Evolutionary conservation across 1,284 basidiomycete species (phyloP), one percentile per base, ranked within the genome.

Genomic region (Irpex lacteus): DNA sequence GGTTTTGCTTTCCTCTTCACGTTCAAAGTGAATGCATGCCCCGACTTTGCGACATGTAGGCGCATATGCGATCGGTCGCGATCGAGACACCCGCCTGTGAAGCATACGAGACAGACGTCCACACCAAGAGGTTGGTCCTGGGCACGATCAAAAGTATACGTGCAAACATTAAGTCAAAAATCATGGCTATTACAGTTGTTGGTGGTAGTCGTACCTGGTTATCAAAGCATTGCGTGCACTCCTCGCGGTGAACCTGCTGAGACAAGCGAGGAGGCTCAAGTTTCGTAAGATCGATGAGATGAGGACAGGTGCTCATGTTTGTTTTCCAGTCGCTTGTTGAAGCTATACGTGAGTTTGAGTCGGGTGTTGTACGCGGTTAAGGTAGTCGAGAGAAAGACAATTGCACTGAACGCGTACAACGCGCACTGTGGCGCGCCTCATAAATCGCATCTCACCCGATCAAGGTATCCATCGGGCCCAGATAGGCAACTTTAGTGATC

Each of bases 191-290:
- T 34, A 34, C 5, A 34, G 32, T 34, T 34, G 32, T 34, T 34
- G 32, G 19, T 11, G 40, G n/a, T n/a, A 6, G 3, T 13, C 80
- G 57, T 72, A 92, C 95, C 84, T 97, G 94, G 71, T 88, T 89
- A 75, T 98, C 96, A 74, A 98, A 99, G 76, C 97, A 99, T 65
- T 96, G 94, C 0, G 96, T 98, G 71, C 95, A 97, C 75, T 96
- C 94, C 74, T 96, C 94, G 8, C 92, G 81, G 71, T 96, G 90
- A 0, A 96, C 90, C 1, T 79, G 79, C 61, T 86, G 82, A 2
- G 79, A 81, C 1, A 82, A 71, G 61, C 70, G 80, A 6, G 82
- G 82, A 1, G 70, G 74, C 38, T 74, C 73, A 1, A 88, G 72
- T 11, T 69, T 70, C 44, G 76, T 70, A 6, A 87, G 73, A 36